A percentile compares a stretch with the other conserved stretches of the same genome.
Evolutionary conservation across 192 early-diverging fungal species (phyloP).

Genomic region (Mortierella hygrophila): DNA sequence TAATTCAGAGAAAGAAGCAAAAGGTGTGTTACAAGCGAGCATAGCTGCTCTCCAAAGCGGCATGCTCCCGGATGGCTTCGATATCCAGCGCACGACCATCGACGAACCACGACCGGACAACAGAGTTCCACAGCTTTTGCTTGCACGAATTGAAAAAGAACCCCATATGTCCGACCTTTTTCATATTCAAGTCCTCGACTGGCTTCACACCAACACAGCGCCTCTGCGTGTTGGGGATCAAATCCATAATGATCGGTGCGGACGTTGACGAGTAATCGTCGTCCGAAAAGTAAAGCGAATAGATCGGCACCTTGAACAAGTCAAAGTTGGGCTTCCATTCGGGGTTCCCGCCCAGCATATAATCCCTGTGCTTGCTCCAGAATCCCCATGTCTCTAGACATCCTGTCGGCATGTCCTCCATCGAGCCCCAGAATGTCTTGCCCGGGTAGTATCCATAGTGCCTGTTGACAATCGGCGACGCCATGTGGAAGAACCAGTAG

Average conservation of each 20-base stretch:
- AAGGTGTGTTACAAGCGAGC: constrained; percentile 23
- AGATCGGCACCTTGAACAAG: constrained; percentile 40
- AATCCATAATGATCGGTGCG: constrained; percentile 29
- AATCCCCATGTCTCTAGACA: constrained; percentile 45
- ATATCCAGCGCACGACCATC: constrained; percentile 42
- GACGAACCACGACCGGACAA: constrained; percentile 34
- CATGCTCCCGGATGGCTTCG: constrained; percentile 33
- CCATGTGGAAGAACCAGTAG: constrained; percentile 54
- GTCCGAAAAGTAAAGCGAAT: constrained; percentile 52
- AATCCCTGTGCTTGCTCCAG: constrained; percentile 42
- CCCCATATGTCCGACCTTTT: constrained; percentile 56
- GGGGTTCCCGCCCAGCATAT: constrained; percentile 54
- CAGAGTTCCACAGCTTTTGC: constrained; percentile 48
- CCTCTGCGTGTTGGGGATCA: constrained; percentile 37
- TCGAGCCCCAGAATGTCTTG: constrained; percentile 46
- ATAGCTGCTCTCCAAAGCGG: constrained; percentile 22
- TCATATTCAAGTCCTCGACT: constrained; percentile 46
- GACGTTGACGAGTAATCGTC: constrained; percentile 44
- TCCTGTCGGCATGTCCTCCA: constrained; percentile 53
- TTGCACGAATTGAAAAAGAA: constrained; percentile 53
- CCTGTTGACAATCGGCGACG: constrained; percentile 37
- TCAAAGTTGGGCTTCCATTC: constrained; percentile 56
- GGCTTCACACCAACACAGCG: constrained; percentile 41
- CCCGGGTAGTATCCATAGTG: constrained; percentile 47
- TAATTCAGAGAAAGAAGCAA: neutral